These are phyloP conservation scores for Echites panduratus DNA, from an alignment of 257 asterid genomes.

Conservation along the genomic window DNA sequence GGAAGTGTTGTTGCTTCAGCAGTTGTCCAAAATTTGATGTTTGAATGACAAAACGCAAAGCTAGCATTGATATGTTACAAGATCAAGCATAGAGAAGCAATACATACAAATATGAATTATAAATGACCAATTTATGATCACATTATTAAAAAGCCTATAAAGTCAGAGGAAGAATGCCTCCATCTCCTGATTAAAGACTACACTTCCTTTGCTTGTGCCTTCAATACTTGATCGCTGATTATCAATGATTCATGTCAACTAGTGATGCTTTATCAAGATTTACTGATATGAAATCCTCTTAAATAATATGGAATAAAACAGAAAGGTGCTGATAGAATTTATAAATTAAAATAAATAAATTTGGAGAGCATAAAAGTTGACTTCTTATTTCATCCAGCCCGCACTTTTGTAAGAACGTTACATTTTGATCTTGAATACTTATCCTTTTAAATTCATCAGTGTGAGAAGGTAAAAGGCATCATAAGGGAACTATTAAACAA, in stretches of 20 bases:
- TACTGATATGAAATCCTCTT: background rate
- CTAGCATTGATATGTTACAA: background rate
- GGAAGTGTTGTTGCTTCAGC: background rate
- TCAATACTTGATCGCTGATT: background rate
- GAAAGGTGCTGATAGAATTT: background rate
- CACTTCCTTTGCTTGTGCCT: background rate
- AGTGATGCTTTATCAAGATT: background rate
- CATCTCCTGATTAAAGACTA: background rate
- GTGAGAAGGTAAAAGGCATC: background rate
- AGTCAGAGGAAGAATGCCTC: background rate
- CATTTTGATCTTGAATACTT: background rate
- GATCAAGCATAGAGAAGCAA: background rate
- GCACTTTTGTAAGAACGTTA: background rate
- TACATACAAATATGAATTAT: too few species aligned
- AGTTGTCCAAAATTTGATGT: background rate
- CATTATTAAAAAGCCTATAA: background rate
- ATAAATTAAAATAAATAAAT: too few species aligned
- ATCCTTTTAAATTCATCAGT: background rate
- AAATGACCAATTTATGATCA: background rate
- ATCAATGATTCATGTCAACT: background rate
- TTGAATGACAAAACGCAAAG: background rate
- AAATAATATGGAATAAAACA: background rate
- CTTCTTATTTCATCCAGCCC: background rate
- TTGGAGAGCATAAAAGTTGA: too few species aligned
- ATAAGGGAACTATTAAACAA: background rate